Base-by-base conservation (phyloP, 345 rosid genomes). In the Aquilaria malaccensis region DNA sequence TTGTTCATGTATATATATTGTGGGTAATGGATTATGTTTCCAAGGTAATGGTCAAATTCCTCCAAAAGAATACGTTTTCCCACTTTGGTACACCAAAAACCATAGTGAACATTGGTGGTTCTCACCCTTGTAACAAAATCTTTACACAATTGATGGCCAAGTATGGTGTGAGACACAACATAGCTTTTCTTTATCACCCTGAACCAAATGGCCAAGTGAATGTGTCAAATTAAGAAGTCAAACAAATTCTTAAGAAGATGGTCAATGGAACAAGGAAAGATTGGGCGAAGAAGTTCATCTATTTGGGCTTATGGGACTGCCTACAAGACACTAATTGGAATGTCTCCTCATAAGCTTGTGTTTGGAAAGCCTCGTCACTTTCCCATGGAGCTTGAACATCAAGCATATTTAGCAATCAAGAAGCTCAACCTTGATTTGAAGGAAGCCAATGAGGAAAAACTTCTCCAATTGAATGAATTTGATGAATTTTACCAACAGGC, bases 291-390 rank as follows among this genome's bases (percentile, higher is more conserved):
- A n/a, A n/a, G n/a, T n/a, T n/a, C n/a, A n/a, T n/a, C n/a, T n/a
- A n/a, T n/a, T n/a, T n/a, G n/a, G n/a, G n/a, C n/a, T n/a, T n/a
- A n/a, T n/a, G n/a, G n/a, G n/a, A n/a, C n/a, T n/a, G n/a, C n/a
- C n/a, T n/a, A n/a, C n/a, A n/a, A n/a, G 0, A 22, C 22, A 22
- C 22, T 22, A 45, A 6, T 7, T 6, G 48, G 1, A 45, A 52
- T 52, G 56, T 52, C 56, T 7, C 56, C 56, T 6, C n/a, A 13
- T 52, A 6, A 2, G 6, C 14, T 52, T 6, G 56, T 52, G 9
- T 52, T 13, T 52, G 56, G 56, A 6, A 52, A 52, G 30, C 13
- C 56, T 9, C n/a, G 56, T 29, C 56, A 52, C 56, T 29, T 52
- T 13, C 13, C 56, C 10, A 29, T 52, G 6, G 56, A 52, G n/a